Evolutionary conservation across 805 yeast genomes (phyloP).

Genomic region (Ogataea methanolica): DNA sequence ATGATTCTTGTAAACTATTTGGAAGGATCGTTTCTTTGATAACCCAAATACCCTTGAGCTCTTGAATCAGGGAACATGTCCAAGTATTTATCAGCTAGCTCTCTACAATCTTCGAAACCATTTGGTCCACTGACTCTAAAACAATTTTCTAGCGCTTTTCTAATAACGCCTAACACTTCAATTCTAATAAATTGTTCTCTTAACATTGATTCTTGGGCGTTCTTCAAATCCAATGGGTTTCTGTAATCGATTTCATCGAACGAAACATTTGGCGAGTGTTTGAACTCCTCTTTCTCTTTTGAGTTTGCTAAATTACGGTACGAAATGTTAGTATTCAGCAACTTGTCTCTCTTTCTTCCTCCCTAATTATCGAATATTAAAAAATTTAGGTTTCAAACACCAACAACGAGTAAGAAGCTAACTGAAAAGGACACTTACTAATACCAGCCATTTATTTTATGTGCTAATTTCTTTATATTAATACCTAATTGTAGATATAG

Average conservation of each 20-base stretch:
- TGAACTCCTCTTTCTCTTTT: slow-evolving; percentile 16
- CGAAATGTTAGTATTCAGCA: neutral
- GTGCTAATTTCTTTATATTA: too few relatives aligned
- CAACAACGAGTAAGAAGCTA: too few relatives aligned
- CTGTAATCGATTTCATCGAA: slow-evolving; percentile 79
- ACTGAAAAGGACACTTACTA: too few relatives aligned
- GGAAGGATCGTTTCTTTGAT: slow-evolving; percentile 84
- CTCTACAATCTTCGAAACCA: slow-evolving; percentile 75
- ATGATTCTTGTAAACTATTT: slow-evolving; percentile 35
- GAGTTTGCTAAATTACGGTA: neutral
- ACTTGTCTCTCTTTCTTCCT: neutral
- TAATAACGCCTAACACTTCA: slow-evolving; percentile 60
- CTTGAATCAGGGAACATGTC: slow-evolving; percentile 69
- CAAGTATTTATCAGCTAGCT: slow-evolving; percentile 70
- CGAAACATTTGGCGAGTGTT: slow-evolving; percentile 63
- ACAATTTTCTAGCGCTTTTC: slow-evolving; percentile 74
- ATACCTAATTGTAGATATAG: too few relatives aligned
- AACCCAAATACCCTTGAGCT: slow-evolving; percentile 73
- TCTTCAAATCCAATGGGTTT: slow-evolving; percentile 54
- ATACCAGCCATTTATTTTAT: neutral
- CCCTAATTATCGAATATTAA: neutral
- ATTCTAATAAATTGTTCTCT: slow-evolving; percentile 78
- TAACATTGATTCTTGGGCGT: slow-evolving; percentile 72
- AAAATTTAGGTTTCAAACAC: too few relatives aligned
- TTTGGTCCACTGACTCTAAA: slow-evolving; percentile 56